Evolutionary conservation across 768 basidiomycete species (phyloP).

Genomic region (Mycena haematopus): DNA sequence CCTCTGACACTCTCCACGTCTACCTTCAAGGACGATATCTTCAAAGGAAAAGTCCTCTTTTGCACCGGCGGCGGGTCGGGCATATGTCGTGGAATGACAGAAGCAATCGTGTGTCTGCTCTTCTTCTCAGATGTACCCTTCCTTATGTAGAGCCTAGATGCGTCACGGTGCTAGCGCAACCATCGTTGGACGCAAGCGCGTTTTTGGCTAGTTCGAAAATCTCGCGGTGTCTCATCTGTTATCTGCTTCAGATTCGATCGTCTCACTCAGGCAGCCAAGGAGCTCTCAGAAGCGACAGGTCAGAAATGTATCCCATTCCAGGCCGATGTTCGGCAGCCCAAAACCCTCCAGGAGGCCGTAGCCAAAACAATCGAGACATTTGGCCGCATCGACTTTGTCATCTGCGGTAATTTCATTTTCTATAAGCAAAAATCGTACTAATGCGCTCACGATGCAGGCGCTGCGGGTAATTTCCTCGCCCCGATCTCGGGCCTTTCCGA

Average conservation of each 20-base stretch:
- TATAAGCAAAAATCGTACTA: not conserved
- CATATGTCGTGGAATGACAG: conserved; percentile 90
- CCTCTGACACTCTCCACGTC: conserved; percentile 60
- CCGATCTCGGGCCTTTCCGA: conserved; percentile 84
- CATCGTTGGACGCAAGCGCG: conserved; percentile 90
- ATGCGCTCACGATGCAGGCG: conserved; percentile 54
- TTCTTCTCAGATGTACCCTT: not conserved
- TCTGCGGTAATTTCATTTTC: conserved; percentile 67
- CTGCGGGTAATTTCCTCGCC: conserved; percentile 95
- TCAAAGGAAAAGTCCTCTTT: conserved; percentile 89
- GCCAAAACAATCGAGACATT: conserved; percentile 74
- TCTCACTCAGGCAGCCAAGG: conserved; percentile 69
- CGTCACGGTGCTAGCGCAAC: conserved; percentile 79
- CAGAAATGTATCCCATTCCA: conserved; percentile 71
- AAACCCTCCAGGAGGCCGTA: conserved; percentile 77
- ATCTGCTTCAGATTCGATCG: conserved; percentile 65
- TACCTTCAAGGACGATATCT: conserved; percentile 80
- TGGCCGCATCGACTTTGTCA: conserved; percentile 92
- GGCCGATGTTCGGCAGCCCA: conserved; percentile 85
- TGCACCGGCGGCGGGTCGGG: conserved; percentile 94
- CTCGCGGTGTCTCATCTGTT: conserved; percentile 6
- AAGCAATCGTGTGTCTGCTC: conserved; percentile 67
- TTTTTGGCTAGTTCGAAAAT: conserved; percentile 14
- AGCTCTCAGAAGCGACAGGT: conserved; percentile 75
- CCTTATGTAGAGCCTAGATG: conserved; percentile 57